Base-by-base conservation (phyloP, 768 basidiomycete genomes). In the Jaapia argillacea region DNA sequence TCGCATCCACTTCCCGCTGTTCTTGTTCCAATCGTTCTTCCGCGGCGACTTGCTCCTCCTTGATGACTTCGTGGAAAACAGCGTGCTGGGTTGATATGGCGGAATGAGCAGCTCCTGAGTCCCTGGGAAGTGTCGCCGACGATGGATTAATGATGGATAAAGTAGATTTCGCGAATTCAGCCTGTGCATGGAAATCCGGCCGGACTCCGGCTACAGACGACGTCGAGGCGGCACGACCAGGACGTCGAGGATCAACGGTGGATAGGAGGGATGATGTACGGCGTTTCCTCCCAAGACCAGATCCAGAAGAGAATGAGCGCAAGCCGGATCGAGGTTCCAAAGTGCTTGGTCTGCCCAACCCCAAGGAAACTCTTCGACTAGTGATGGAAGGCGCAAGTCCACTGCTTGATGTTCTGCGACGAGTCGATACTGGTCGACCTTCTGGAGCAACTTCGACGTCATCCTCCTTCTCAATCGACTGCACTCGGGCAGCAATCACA, bases 41-140 rank as follows among this genome's bases (percentile, higher is more conserved):
- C 22, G 74, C 61, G 4, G 73, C 81, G 13, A 72, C 64, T 46
- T 73, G 67, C 58, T 85, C 84, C 56, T 87, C 83, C 28, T 75
- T 80, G 31, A 84, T 66, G 33, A 82, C 75, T 51, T 86, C 84
- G 37, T 74, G 71, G 41, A 73, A 66, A 33, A 85, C 79, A 6
- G 81, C 84, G 47, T 79, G 70, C 6, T 72, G 72, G 3, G 77
- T 66, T 13, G 78, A 70, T n/a, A 81, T 61, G 37, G 58, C 33
- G 46, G 56, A 55, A n/a, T n/a, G n/a, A n/a, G n/a, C n/a, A n/a
- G n/a, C n/a, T n/a, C n/a, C n/a, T 56, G 50, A 39, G 44, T 47
- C 20, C 14, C 48, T 28, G 55, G 54, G 24, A 53, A 51, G 44
- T 22, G 26, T 20, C 20, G 33, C 24, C 20, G 47, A 21, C 4